phyloP scores from a whole-genome alignment of 164 flowering plant species.

The Santalum album region DNA sequence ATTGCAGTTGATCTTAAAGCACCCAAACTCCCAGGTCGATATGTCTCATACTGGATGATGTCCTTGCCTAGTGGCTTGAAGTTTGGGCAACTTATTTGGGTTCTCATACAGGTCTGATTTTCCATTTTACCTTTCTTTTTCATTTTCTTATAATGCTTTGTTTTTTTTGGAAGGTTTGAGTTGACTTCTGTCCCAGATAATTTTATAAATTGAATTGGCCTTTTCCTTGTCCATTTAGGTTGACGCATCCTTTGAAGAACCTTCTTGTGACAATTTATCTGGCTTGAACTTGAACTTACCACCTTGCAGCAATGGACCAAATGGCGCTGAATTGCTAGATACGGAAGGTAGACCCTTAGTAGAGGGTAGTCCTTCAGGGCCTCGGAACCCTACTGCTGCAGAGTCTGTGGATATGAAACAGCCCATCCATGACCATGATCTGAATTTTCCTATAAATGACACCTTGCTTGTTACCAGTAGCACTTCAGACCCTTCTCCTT shows the following conservation, averaged over 20 bases:
- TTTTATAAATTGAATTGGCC: too few relatives aligned
- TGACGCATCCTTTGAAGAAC: conserved; percentile 29
- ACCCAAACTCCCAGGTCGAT: conserved; percentile 70
- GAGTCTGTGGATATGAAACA: conserved; percentile 20
- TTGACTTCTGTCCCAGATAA: too few relatives aligned
- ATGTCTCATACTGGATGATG: conserved; percentile 89
- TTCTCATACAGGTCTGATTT: conserved; percentile 57
- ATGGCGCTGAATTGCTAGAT: conserved; percentile 23
- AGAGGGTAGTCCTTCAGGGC: conserved; percentile 9
- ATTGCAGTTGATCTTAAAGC: conserved; percentile 75
- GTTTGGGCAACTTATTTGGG: conserved; percentile 95
- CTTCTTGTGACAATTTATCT: conserved; percentile 12
- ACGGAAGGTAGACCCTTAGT: conserved; percentile 26
- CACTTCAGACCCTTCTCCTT: background rate
- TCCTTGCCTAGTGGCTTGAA: conserved; percentile 51
- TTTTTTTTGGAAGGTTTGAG: too few relatives aligned
- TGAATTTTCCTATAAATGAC: background rate
- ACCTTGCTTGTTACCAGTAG: background rate
- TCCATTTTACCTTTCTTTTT: too few relatives aligned
- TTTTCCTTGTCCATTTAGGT: too few relatives aligned
- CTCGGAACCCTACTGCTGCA: background rate
- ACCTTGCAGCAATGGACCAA: conserved; percentile 22
- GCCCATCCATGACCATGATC: background rate
- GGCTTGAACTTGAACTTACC: conserved; percentile 59
- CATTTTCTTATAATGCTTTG: background rate